Base-by-base conservation (phyloP, 2,329 filamentous ascomycete species). In the Elsinoe ampelina region DNA sequence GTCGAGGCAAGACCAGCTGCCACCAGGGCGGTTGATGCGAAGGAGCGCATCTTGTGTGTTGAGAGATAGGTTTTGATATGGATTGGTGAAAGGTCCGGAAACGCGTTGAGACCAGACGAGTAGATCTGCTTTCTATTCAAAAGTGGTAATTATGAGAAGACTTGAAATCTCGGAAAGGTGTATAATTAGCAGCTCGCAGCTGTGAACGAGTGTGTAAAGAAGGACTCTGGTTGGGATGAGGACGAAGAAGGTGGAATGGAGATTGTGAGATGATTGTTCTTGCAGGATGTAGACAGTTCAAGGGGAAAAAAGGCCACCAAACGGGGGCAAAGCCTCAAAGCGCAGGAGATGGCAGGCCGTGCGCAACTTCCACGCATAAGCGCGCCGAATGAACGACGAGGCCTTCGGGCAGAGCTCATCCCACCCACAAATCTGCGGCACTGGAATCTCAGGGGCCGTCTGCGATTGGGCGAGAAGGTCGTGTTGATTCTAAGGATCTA, bases 1-100 rank as follows among this genome's bases (percentile, higher is more conserved):
- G 70, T 63, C 48, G 73, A 70, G 56, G 73, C 72, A 66, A 76
- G 60, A 59, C 72, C 63, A 71, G 79, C 66, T 69, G 56, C 56
- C 39, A 48, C 54, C 17, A 56, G 54, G 42, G 42, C 54, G 54
- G 42, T 22, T 17, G 54, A 45, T 17, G 30, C 32, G 54, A 56
- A 56, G n/a, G 30, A 32, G 36, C 54, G 54, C 54, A 56, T 56
- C 22, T 35, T 55, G 52, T 52, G 32, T 52, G 32, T 17, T 52
- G 48, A 38, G 48, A n/a, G n/a, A 22, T 38, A 34, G n/a, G 11
- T 26, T 26, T 35, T 51, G 19, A 19, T 35, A 35, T 34, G 38
- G 32, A 35, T 35, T 52, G 26, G 20, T 34, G 12, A n/a, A 19
- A 39, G 48, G 15, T 39, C 26, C 30, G 19, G 3, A 38, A 34